These are phyloP conservation scores for Cunninghamia lanceolata DNA, from an alignment of 75 land plant genomes.

Conservation along the genomic window DNA sequence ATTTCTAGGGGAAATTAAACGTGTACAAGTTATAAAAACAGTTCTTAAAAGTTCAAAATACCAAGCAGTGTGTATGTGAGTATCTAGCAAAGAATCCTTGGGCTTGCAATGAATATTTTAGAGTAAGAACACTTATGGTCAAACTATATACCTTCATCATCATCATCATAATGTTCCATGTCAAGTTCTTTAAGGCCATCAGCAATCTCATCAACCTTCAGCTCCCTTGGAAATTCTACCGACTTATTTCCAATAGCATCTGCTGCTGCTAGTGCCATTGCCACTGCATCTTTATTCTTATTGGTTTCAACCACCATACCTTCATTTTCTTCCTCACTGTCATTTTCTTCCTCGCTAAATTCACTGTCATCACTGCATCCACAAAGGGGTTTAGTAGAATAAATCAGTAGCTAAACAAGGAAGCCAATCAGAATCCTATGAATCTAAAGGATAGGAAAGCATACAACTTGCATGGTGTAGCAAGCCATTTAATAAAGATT, in stretches of 20 bases:
- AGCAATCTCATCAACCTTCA: constrained; percentile 35
- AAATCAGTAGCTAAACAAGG: neutral
- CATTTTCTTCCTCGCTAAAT: constrained; percentile 13
- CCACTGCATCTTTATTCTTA: constrained; percentile 32
- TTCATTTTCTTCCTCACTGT: constrained; percentile 46
- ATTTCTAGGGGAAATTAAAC: neutral
- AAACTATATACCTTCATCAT: constrained; percentile 63
- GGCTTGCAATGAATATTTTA: neutral
- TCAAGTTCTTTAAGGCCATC: constrained; percentile 77
- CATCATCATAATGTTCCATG: constrained; percentile 95
- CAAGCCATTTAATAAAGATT: neutral
- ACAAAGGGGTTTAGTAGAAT: neutral
- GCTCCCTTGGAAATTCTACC: neutral
- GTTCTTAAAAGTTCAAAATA: neutral
- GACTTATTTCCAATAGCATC: constrained; percentile 50
- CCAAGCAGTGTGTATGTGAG: neutral
- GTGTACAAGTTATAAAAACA: neutral
- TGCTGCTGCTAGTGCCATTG: constrained; percentile 71
- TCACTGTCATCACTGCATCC: neutral
- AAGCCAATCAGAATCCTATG: neutral
- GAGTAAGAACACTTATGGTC: neutral
- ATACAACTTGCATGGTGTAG: neutral
- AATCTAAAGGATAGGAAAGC: neutral
- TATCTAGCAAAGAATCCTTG: neutral
- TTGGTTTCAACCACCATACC: constrained; percentile 37